These are phyloP conservation scores for Carex myosuroides DNA, from an alignment of 176 grass and related monocot species.

Conservation along the genomic window DNA sequence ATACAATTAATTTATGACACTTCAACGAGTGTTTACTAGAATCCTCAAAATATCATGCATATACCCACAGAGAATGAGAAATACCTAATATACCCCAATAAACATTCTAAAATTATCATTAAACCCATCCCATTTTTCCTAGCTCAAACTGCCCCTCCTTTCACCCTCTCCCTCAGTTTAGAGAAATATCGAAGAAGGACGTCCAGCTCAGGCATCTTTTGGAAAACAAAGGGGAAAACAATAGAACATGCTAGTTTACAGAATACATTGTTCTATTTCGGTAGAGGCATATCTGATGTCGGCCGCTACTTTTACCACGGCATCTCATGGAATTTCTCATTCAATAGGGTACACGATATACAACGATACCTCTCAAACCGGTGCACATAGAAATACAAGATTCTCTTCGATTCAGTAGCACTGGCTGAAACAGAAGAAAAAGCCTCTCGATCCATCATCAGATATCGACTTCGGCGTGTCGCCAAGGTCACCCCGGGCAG, in stretches of 20 bases:
- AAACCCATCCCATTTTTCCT: background rate
- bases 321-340: background rate
- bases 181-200: background rate
- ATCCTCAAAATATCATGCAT: slow-evolving; percentile 12
- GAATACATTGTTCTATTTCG: slow-evolving; percentile 1
- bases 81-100: background rate
- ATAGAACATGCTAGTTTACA: background rate
- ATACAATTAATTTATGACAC: background rate
- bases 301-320: background rate
- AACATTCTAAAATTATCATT: background rate
- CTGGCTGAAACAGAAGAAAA: slow-evolving; percentile 96
- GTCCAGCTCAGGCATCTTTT: background rate
- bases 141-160: background rate
- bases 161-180: background rate
- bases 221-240: slow-evolving; percentile 2
- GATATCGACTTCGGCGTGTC: slow-evolving; percentile 40
- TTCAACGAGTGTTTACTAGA: background rate
- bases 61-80: slow-evolving; percentile 14
- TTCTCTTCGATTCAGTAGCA: slow-evolving; percentile 51
- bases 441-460: slow-evolving; percentile 54
- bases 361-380: slow-evolving; percentile 5
- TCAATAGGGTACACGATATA: background rate
- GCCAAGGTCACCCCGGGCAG: slow-evolving; percentile 55
- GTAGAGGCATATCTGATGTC: background rate
- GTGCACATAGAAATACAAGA: slow-evolving; percentile 7